Base-by-base conservation (phyloP, 768 basidiomycete genomes). In the Kockovaella imperatae region DNA sequence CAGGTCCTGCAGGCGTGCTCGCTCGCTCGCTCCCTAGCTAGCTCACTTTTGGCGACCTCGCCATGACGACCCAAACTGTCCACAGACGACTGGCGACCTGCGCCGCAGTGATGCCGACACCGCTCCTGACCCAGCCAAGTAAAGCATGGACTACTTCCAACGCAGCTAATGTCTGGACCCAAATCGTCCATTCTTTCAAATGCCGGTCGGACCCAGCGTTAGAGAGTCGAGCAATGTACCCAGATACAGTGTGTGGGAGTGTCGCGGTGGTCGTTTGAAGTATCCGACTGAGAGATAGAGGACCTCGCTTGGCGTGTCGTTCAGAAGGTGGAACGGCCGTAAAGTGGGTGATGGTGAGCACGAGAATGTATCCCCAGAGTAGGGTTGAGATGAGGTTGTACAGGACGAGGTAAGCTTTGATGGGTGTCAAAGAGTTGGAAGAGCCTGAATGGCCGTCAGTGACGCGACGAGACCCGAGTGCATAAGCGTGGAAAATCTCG, bases 111-210 rank as follows among this genome's bases (percentile, higher is more conserved):
- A 87, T 89, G 13, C 72, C 75, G 11, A 87, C 64, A 6, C 86
- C 83, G 47, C 82, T 84, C 42, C 83, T 75, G 36, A 96, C 93
- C 76, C 82, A 80, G 0, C 89, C 82, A 5, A 87, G 59, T 5
- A 83, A 69, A 30, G 82, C 80, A 67, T 99, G 95, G 2, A 84
- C 56, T 20, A 95, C 79, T 69, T 99, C 93, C 42, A 99, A 74
- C 0, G 80, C 60, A 1, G 93, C 93, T 43, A 80, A 79, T 21
- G 79, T 87, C 74, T 99, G 93, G 5, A 93, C 85, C 53, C 80
- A 75, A 4, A 80, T 79, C 2, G 83, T 83, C 28, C 73, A 70
- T 3, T 62, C 54, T 14, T 86, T 86, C 3, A 86, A 74, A 5
- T 53, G 32, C 15, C 62, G 47, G 47, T 79, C 78, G 10, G n/a